Evolutionary conservation across 2,329 filamentous ascomycete species (phyloP).

Genomic region (Pseudogymnoascus sp.): DNA sequence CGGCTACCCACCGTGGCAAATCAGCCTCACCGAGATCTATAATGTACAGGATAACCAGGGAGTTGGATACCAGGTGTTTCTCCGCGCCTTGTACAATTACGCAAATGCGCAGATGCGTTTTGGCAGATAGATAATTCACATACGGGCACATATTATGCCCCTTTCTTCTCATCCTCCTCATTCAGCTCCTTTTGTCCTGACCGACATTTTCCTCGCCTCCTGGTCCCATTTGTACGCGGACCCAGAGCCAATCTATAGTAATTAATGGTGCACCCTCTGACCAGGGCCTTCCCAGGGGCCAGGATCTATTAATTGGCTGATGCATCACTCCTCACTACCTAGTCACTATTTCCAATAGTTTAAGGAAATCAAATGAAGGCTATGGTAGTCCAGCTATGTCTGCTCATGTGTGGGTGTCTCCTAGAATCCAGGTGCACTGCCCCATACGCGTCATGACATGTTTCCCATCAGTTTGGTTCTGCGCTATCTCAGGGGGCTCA

Average conservation of each 20-base stretch:
- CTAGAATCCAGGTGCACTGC: neutral
- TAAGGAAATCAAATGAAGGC: neutral
- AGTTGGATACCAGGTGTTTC: constrained; percentile 90
- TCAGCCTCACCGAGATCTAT: constrained; percentile 91
- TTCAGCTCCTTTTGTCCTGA: constrained; percentile 9
- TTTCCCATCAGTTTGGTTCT: neutral
- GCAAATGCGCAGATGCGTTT: constrained; percentile 83
- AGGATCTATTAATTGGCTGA: constrained; percentile 40
- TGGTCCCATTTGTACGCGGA: constrained; percentile 61
- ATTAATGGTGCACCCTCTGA: constrained; percentile 68
- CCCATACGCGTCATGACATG: neutral
- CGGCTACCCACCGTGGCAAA: constrained; percentile 94
- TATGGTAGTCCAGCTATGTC: neutral
- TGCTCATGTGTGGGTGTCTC: neutral
- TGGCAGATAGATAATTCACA: constrained; percentile 44
- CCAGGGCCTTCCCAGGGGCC: constrained; percentile 61
- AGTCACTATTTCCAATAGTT: constrained; percentile 38
- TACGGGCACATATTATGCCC: neutral
- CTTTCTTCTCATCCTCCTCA: neutral
- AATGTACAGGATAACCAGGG: constrained; percentile 66
- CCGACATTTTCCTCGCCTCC: constrained; percentile 35
- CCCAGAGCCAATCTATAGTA: constrained; percentile 71
- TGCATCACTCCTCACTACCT: constrained; percentile 56
- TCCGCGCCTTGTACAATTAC: constrained; percentile 75
- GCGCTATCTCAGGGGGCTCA: neutral